Evolutionary conservation across 116 monocot species (phyloP), one percentile per base, ranked within the genome.

Genomic region (Dioscorea cayenensis): DNA sequence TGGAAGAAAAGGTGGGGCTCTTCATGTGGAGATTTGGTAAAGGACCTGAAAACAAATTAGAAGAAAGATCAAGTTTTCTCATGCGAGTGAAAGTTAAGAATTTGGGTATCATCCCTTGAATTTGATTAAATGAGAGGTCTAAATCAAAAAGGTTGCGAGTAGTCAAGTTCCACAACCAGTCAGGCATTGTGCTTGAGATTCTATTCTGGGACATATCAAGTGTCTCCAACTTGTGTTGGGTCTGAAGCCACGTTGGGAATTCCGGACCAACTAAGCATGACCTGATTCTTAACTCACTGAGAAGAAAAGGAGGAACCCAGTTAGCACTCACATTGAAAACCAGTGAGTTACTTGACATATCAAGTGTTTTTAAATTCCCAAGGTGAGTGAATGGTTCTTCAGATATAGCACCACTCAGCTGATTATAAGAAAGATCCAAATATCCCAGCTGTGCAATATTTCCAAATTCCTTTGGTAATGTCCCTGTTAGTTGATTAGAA

Each of bases 291-390:
- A 77, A 9, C 0, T 2, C 0, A 3, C 12, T 0, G 5, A 78
- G 28, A n/a, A 37, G 64, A 37, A 78, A 78, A 0, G 78, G 78
- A 27, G 82, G 82, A 17, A 48, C 20, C 82, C 82, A 82, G 28
- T 70, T 29, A 11, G 60, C 27, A 2, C 64, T 55, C 0, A 75
- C 35, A 1, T 50, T 35, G 8, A 77, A 23, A 4, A 7, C 19
- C 23, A 74, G 10, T 6, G 17, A 36, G 11, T 51, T 70, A 1
- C 4, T 5, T 0, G 65, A 70, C n/a, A 81, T 14, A 3, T 2
- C 8, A 0, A 82, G 22, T 11, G 0, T 0, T 6, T 66, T 14
- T 49, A 82, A 66, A 13, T 17, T 61, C 22, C 7, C 32, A 5
- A 82, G 65, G 0, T 66, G 60, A 9, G 27, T 12, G 21, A 82